A percentile compares a stretch with the other conserved stretches of the same genome.
Evolutionary conservation across 495 filamentous ascomycete species (phyloP).

Genomic region (Xylaria intraflava): DNA sequence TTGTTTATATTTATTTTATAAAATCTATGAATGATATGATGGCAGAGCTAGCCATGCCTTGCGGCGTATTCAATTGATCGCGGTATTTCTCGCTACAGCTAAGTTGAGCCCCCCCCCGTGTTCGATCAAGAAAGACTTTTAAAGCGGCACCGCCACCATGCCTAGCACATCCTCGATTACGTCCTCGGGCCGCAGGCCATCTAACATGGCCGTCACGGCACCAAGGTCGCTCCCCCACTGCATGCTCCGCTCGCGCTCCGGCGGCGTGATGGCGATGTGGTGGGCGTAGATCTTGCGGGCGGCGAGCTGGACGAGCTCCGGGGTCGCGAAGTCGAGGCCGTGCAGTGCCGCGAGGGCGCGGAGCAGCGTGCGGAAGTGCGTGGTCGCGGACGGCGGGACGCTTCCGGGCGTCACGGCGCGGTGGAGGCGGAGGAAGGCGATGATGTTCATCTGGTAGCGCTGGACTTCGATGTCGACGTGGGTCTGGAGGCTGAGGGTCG

Average conservation of each 20-base stretch:
- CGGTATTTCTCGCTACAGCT: neutral
- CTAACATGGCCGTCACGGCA: slow-evolving; percentile 59
- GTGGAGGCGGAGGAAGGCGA: slow-evolving; percentile 78
- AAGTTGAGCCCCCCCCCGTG: too few species aligned
- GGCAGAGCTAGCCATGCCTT: too few species aligned
- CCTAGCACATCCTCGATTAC: slow-evolving; percentile 79
- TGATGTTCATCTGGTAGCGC: slow-evolving; percentile 77
- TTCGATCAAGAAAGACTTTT: slow-evolving; percentile 6
- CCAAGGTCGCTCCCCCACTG: slow-evolving; percentile 82
- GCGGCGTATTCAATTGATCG: neutral
- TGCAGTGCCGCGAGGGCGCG: slow-evolving; percentile 77
- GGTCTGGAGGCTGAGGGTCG: slow-evolving; percentile 28
- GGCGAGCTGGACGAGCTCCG: slow-evolving; percentile 75
- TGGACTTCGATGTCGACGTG: slow-evolving; percentile 53
- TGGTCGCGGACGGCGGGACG: slow-evolving; percentile 67
- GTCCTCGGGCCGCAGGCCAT: slow-evolving; percentile 62
- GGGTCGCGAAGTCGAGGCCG: slow-evolving; percentile 72
- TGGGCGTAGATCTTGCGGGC: slow-evolving; percentile 87
- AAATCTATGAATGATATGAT: too few species aligned
- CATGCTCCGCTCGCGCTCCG: slow-evolving; percentile 75
- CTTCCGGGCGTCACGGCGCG: slow-evolving; percentile 69
- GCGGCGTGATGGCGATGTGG: slow-evolving; percentile 59
- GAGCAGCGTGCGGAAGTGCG: slow-evolving; percentile 62
- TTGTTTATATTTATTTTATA: too few species aligned
- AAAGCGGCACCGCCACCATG: slow-evolving; percentile 64